Evolutionary conservation across 2,329 filamentous ascomycete genomes (phyloP).

Genomic region (Stachybotrys echinatus): DNA sequence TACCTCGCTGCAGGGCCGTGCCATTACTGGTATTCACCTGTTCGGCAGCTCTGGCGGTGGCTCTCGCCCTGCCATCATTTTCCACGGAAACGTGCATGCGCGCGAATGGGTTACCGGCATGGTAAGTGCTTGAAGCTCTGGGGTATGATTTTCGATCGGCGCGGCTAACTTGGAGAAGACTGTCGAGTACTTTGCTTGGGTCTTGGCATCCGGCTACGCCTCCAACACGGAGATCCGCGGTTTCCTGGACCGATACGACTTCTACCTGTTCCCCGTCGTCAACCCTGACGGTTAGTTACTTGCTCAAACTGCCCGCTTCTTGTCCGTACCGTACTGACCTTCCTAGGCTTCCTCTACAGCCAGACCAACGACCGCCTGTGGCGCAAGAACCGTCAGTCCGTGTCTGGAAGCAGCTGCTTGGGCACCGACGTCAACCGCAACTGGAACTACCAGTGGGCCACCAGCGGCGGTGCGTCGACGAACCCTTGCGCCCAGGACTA

Average conservation of each 20-base stretch:
- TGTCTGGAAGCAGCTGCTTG: conserved; percentile 31
- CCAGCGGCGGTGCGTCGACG: conserved; percentile 40
- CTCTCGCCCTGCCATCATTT: conserved; percentile 42
- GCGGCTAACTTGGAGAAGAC: conserved; percentile 16
- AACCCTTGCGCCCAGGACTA: conserved; percentile 45
- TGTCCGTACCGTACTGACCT: background rate
- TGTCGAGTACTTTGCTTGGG: conserved; percentile 45
- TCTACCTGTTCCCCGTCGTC: conserved; percentile 56
- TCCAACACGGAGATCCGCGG: conserved; percentile 28
- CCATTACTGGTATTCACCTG: conserved; percentile 57
- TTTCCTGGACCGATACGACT: conserved; percentile 57
- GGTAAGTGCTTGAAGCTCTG: conserved; percentile 27
- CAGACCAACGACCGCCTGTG: conserved; percentile 51
- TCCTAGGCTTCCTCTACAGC: conserved; percentile 49
- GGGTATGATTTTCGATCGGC: background rate
- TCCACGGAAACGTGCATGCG: conserved; percentile 52
- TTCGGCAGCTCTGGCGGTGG: conserved; percentile 38
- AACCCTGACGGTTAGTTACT: conserved; percentile 53
- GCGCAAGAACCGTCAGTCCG: conserved; percentile 50
- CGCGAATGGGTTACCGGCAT: conserved; percentile 53
- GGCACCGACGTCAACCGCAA: conserved; percentile 53
- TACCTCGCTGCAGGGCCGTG: conserved; percentile 35
- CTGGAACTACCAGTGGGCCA: conserved; percentile 48
- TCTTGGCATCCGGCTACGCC: conserved; percentile 40
- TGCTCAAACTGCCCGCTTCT: background rate